phyloP scores from a whole-genome alignment of 2,329 filamentous ascomycete genomes.

The Botrytis cinerea region DNA sequence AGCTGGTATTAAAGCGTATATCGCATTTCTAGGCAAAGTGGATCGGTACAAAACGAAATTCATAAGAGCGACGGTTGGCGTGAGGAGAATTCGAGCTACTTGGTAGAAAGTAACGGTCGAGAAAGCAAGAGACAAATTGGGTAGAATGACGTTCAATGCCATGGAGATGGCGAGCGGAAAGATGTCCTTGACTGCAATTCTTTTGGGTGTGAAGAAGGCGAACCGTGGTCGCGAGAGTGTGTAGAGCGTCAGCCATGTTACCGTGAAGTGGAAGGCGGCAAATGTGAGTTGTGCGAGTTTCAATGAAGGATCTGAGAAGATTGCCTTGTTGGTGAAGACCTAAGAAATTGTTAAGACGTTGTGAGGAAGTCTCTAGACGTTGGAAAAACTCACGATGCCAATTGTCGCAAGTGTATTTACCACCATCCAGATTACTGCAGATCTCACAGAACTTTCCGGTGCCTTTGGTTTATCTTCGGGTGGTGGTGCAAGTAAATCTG shows the following conservation, averaged over 20 bases:
- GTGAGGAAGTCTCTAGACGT: neutral
- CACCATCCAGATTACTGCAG: slow-evolving; percentile 56
- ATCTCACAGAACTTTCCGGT: slow-evolving; percentile 42
- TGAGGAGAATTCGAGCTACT: slow-evolving; percentile 66
- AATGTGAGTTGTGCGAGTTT: slow-evolving; percentile 66
- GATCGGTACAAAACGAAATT: slow-evolving; percentile 63
- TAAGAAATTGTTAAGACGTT: slow-evolving; percentile 14
- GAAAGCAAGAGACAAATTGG: slow-evolving; percentile 67
- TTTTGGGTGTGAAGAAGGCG: slow-evolving; percentile 59
- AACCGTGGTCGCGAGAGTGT: slow-evolving; percentile 59
- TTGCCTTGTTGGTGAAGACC: slow-evolving; percentile 69
- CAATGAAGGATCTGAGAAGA: slow-evolving; percentile 64
- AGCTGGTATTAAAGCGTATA: slow-evolving; percentile 56
- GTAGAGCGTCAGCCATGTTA: slow-evolving; percentile 66
- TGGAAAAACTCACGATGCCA: slow-evolving; percentile 54
- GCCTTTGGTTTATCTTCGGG: slow-evolving; percentile 39
- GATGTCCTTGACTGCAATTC: slow-evolving; percentile 56
- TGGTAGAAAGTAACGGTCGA: slow-evolving; percentile 72
- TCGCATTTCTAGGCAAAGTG: slow-evolving; percentile 56
- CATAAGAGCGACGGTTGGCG: slow-evolving; percentile 64
- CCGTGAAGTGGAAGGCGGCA: slow-evolving; percentile 67
- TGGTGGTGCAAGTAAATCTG: slow-evolving; percentile 46
- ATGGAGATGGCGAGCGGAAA: slow-evolving; percentile 67
- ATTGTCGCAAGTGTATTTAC: slow-evolving; percentile 65
- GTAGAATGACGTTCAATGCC: slow-evolving; percentile 68